Base-by-base conservation (phyloP, 805 yeast species). In the Cyberlindnera japonica region DNA sequence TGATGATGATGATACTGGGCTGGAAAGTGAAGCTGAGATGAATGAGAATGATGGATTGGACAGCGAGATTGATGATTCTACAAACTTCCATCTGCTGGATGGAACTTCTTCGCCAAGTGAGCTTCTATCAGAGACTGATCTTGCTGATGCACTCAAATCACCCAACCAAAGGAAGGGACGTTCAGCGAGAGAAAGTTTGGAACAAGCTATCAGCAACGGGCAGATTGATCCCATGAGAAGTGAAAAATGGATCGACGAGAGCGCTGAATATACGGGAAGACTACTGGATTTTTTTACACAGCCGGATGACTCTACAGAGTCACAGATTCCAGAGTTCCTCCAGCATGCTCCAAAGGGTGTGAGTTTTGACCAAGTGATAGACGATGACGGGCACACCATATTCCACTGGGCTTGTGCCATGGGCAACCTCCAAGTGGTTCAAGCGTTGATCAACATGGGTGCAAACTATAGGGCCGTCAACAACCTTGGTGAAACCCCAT, bases 371-470 rank as follows among this genome's bases (percentile, higher is more conserved):
- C 86, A 83, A 38, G 80, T 88, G 4, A 86, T 93, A 19, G 99
- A 93, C 59, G 90, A 86, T 43, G 97, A 93, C 57, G 95, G 96
- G 2, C 95, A 93, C 57, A 85, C 96, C 0, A 83, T 95, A 2
- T 79, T 93, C 51, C 99, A 93, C 63, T 93, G 98, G 97, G 95
- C 98, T 0, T 88, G 97, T 45, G 84, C 98, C 1, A 88, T 93
- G 76, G 99, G 98, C 4, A 86, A 82, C 58, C 63, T 83, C 24
- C 75, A 74, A 34, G 79, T 90, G 63, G 80, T 87, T 41, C 93
- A 83, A 50, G 74, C 89, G 12, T 69, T 93, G 30, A 64, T 87
- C 22, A 70, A 79, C 21, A 77, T 82, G 28, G 95, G 96, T 5
- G 93, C 95, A 3, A 75, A 81, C 62, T 74, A 77, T 41, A 62